Evolutionary conservation across 306 rosid species (phyloP).

Genomic region (Gynostemma pentaphyllum): DNA sequence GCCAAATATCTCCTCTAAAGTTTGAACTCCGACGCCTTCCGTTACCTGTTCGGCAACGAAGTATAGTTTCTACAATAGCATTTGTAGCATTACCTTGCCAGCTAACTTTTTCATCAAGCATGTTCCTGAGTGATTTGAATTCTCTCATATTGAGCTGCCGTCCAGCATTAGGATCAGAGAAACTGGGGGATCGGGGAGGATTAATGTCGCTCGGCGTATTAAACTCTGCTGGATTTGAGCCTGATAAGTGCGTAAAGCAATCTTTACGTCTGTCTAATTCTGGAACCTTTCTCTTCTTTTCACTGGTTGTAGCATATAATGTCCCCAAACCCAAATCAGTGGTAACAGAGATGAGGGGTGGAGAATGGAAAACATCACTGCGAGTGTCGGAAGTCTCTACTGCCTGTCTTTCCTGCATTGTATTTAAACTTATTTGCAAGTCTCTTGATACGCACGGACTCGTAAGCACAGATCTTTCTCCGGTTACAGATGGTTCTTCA

Average conservation of each 20-base stretch:
- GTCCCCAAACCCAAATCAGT: slow-evolving; percentile 96
- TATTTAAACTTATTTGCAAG: slow-evolving; percentile 19
- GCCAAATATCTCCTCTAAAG: slow-evolving; percentile 62
- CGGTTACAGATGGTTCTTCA: slow-evolving; percentile 27
- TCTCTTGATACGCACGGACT: slow-evolving; percentile 22
- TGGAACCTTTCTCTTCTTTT: slow-evolving; percentile 27
- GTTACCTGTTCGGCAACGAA: slow-evolving; percentile 32
- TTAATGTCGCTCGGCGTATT: slow-evolving; percentile 28
- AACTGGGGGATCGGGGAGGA: slow-evolving; percentile 20
- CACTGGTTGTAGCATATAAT: slow-evolving; percentile 35
- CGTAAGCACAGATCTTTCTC: slow-evolving; percentile 22
- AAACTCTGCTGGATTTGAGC: slow-evolving; percentile 40
- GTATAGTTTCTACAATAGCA: slow-evolving; percentile 37
- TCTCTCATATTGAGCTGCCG: slow-evolving; percentile 38
- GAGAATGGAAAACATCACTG: background rate
- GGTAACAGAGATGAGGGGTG: slow-evolving; percentile 46
- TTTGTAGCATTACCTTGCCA: slow-evolving; percentile 77
- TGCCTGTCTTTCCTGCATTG: slow-evolving; percentile 24
- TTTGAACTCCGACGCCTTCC: slow-evolving; percentile 32
- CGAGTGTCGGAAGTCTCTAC: slow-evolving; percentile 24
- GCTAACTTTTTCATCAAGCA: slow-evolving; percentile 47
- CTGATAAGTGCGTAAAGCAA: slow-evolving; percentile 27
- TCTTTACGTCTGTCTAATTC: slow-evolving; percentile 28
- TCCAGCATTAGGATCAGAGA: slow-evolving; percentile 28
- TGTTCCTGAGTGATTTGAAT: slow-evolving; percentile 44